These are phyloP conservation scores for Chlorella variabilis DNA, from an alignment of 163 green algal species.

Conservation along the genomic window DNA sequence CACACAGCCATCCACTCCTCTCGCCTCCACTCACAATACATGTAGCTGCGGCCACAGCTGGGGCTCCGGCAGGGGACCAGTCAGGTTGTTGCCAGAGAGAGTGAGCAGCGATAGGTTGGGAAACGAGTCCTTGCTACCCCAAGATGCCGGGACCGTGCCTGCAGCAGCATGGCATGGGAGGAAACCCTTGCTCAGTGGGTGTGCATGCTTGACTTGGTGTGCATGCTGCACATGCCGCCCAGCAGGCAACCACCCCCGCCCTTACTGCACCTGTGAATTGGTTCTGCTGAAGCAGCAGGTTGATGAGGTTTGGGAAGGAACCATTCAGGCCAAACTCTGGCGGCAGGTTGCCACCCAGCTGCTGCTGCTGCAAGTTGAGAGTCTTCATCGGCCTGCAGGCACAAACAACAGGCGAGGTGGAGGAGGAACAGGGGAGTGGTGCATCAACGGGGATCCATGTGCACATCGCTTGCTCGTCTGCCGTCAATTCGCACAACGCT, in stretches of 20 bases:
- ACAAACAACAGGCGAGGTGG: not conserved
- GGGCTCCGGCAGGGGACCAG: conserved; percentile 12
- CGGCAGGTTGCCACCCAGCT: conserved; percentile 21
- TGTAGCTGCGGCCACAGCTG: conserved; percentile 13
- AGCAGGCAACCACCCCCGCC: too few relatives aligned
- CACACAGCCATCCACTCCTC: too few relatives aligned
- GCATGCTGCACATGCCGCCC: too few relatives aligned
- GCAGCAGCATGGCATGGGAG: not conserved
- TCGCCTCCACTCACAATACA: conserved; percentile 21
- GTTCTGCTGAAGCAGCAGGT: conserved; percentile 37
- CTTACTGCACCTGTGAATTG: conserved; percentile 30
- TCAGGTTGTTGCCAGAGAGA: conserved; percentile 15
- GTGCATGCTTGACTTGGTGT: too few relatives aligned
- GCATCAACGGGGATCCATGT: too few relatives aligned
- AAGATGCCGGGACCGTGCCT: conserved; percentile 18
- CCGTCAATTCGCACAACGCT: not conserved
- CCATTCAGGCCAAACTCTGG: not conserved
- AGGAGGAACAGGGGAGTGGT: too few relatives aligned
- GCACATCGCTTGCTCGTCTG: too few relatives aligned
- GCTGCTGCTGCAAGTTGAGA: conserved; percentile 33
- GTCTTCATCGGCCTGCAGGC: conserved; percentile 11
- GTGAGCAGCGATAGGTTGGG: not conserved
- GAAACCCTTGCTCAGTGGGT: too few relatives aligned
- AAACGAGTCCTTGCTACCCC: not conserved
- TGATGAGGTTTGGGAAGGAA: conserved; percentile 28